Conservation (phyloP, 2,329 filamentous ascomycete species). For the Sporothrix protearum region DNA sequence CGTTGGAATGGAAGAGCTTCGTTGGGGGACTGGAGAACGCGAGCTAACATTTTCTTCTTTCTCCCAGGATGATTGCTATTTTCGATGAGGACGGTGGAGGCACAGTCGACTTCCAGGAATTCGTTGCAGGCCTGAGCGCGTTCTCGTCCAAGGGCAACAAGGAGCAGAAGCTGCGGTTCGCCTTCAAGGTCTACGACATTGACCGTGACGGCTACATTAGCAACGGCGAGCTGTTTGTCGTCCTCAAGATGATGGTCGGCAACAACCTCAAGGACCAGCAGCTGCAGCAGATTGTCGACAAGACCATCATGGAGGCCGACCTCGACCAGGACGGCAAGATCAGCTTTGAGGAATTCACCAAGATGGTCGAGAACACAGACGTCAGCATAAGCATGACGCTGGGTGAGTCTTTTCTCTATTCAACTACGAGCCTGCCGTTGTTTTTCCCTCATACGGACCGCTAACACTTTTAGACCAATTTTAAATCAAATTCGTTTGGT, state of each 20-base stretch:
- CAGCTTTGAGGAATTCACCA: constrained; percentile 97
- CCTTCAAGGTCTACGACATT: constrained; percentile 99
- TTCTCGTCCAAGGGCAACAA: constrained; percentile 99
- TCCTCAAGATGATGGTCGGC: constrained; percentile 99
- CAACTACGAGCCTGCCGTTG: background rate
- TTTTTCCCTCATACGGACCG: background rate
- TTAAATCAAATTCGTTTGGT: background rate
- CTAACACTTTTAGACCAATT: constrained; percentile 22
- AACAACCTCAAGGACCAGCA: constrained; percentile 99
- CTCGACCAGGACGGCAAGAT: constrained; percentile 95
- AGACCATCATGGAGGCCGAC: constrained; percentile 99
- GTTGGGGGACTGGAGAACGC: background rate
- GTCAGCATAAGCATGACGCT: constrained; percentile 72
- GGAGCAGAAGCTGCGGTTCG: constrained; percentile 95
- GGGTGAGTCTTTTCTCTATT: constrained; percentile 40
- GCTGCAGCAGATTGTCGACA: constrained; percentile 98
- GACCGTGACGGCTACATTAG: constrained; percentile 98
- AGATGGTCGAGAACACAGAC: constrained; percentile 96
- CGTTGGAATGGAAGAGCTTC: too few species aligned
- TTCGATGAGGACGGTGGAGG: constrained; percentile 98
- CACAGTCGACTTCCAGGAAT: constrained; percentile 98
- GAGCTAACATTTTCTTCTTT: background rate
- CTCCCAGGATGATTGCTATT: constrained; percentile 88
- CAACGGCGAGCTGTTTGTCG: constrained; percentile 98
- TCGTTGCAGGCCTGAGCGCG: constrained; percentile 88